Base-by-base conservation (phyloP, 176 grass and related monocot species). In the Otatea glauca region DNA sequence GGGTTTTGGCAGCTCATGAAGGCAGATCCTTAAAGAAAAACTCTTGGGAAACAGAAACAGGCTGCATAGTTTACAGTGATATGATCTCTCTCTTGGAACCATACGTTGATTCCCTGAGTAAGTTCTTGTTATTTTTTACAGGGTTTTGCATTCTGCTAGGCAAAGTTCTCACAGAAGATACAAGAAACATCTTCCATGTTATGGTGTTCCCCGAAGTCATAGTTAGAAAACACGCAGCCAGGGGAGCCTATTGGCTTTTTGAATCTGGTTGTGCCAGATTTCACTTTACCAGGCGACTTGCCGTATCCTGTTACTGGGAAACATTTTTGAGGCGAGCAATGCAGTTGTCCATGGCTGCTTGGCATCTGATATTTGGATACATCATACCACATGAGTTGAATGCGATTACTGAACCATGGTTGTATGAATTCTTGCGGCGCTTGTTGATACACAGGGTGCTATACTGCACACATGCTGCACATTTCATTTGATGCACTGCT, bases 51-150 rank as follows among this genome's bases (percentile, higher is more conserved):
- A 50, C 18, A 38, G n/a, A 75, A 73, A 45, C 25, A 32, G 10
- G 32, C 49, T 55, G 17, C 32, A 75, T 75, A 75, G 21, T 74
- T 34, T 56, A 20, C 27, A 21, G 29, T 54, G 27, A 74, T 37
- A 4, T 37, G 48, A 74, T 37, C 1, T 54, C 14, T 69, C 38
- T 64, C 7, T 43, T 43, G 41, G 4, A 72, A 73, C 7, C n/a
- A 35, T 65, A 24, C 37, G 2, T 62, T 24, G 25, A 38, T 25
- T 18, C 41, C 20, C 63, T 75, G 44, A 89, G 5, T 75, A 54
- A 21, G 3, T 12, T 79, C 8, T 89, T 86, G n/a, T 41, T 71
- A 18, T 43, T 84, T 72, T 55, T 45, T 5, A 38, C 58, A 88
- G 87, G 75, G 5, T 54, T 5, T 14, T 12, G 9, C 38, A 44